Base-by-base conservation (phyloP, 2,329 filamentous ascomycete species). In the Blastomyces percursus region DNA sequence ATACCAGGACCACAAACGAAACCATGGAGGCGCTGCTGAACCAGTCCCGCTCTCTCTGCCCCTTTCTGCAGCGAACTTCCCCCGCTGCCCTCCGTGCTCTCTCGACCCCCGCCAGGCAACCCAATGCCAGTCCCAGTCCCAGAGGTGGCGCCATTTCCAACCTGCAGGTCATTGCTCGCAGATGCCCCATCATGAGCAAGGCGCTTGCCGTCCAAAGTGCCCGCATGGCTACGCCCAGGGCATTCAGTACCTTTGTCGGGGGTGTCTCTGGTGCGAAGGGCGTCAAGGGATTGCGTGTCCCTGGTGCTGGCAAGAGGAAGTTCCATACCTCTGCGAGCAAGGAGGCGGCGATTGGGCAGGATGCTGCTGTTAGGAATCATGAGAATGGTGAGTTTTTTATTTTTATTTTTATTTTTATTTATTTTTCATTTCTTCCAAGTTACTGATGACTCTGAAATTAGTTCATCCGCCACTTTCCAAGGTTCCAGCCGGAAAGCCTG, bases 161-260 rank as follows among this genome's bases (percentile, higher is more conserved):
- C 79, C 84, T 99, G 71, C 94, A 97, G 81, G 86, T 94, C 69
- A 86, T 96, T 72, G 94, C 91, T 71, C 88, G 91, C 73, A 91
- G 93, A 76, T 99, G 94, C 84, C 94, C 94, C 64, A 88, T 99
- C 77, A 99, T 99, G 94, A 93, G 92, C 76, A 96, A 96, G 83
- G 94, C 94, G 51, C 85, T 99, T 75, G 89, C 91, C 65, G 87
- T 96, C 48, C 93, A 96, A 82, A 78, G 76, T 65, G 73, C 77
- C 55, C 75, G 77, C 57, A 69, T 78, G 64, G 71, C 71, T 30
- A 68, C 40, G 32, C 65, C 73, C 59, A 77, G 75, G 70, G 71
- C 72, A 9, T 77, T 77, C 63, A 73, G 74, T 63, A 73, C 75
- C 19, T 67, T 69, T 30, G 71, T 73, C 46, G 70, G 71, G 54